Conservation (phyloP, 23 red algal genomes). For the Pyropia yezoensis region DNA sequence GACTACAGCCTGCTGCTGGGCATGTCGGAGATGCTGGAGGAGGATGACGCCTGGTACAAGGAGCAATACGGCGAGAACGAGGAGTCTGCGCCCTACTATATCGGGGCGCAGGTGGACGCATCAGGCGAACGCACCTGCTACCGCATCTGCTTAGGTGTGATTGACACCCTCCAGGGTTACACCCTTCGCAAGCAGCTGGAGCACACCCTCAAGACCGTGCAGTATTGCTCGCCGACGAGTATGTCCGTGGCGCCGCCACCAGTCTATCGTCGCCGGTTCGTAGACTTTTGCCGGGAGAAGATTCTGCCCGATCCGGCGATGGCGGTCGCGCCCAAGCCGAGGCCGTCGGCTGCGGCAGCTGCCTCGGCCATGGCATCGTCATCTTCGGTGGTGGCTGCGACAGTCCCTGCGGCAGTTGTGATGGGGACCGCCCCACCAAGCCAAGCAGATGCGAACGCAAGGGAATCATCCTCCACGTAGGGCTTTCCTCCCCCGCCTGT, state of each 20-base stretch:
- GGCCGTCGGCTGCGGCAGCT: no score
- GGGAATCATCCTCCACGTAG: no score
- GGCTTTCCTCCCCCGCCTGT: no score
- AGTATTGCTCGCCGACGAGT: slow-evolving; percentile 30
- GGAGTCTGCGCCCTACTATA: slow-evolving; percentile 43
- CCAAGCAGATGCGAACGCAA: no score
- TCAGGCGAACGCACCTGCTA: slow-evolving; percentile 30
- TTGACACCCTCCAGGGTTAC: slow-evolving; percentile 78
- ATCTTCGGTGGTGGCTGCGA: no score
- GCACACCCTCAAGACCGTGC: slow-evolving; percentile 40
- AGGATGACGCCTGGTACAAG: slow-evolving; percentile 28
- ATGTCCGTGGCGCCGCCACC: slow-evolving; percentile 47
- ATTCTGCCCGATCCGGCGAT: slow-evolving; percentile 42
- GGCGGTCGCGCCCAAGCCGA: no score
- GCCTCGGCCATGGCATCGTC: no score
- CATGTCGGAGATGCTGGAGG: slow-evolving; percentile 53
- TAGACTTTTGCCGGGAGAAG: slow-evolving; percentile 32
- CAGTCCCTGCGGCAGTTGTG: no score
- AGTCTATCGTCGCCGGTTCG: slow-evolving; percentile 50
- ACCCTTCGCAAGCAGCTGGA: slow-evolving; percentile 60
- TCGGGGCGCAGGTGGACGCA: slow-evolving; percentile 38
- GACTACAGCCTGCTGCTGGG: slow-evolving; percentile 85
- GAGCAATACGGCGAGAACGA: slow-evolving; percentile 34
- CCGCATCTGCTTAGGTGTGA: slow-evolving; percentile 72
- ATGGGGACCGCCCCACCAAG: no score